These are phyloP conservation scores for Pythium plurisporium DNA, from an alignment of 352 stramenopile genomes.

Conservation along the genomic window DNA sequence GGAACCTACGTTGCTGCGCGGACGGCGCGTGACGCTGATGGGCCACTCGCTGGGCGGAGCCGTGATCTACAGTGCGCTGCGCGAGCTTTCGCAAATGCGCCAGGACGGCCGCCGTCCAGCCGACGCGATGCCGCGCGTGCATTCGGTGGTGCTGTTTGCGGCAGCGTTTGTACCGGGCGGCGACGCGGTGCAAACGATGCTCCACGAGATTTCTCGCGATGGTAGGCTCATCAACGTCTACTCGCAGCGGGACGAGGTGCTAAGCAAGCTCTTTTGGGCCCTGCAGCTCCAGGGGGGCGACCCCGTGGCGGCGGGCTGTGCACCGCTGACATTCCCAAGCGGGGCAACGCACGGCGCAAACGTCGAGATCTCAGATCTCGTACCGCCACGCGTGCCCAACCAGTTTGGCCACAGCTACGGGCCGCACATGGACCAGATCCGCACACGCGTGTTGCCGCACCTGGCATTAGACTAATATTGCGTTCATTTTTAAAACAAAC, in stretches of 20 bases:
- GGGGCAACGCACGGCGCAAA: conserved; percentile 30
- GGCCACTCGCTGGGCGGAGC: conserved; percentile 78
- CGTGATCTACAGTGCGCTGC: conserved; percentile 67
- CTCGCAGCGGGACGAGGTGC: conserved; percentile 62
- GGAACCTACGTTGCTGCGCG: conserved; percentile 40
- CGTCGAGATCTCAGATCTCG: conserved; percentile 66
- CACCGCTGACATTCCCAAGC: conserved; percentile 24
- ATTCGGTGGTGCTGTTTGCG: conserved; percentile 65
- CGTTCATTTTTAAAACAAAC: conserved; percentile 5
- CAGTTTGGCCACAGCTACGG: conserved; percentile 82
- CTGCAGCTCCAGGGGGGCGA: conserved; percentile 42
- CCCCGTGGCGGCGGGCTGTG: conserved; percentile 49
- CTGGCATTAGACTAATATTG: conserved; percentile 19
- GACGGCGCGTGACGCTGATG: conserved; percentile 59
- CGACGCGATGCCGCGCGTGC: conserved; percentile 24
- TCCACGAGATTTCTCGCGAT: conserved; percentile 26
- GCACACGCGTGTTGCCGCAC: conserved; percentile 40
- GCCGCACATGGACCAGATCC: conserved; percentile 61
- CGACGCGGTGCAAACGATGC: conserved; percentile 34
- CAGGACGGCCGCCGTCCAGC: conserved; percentile 2
- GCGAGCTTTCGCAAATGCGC: conserved; percentile 55
- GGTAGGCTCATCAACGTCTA: conserved; percentile 80
- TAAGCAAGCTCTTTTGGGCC: conserved; percentile 74
- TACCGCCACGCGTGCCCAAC: conserved; percentile 50
- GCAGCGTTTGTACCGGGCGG: conserved; percentile 53